phyloP scores from a whole-genome alignment of 2,329 filamentous ascomycete species.

The Fusarium torreyae region DNA sequence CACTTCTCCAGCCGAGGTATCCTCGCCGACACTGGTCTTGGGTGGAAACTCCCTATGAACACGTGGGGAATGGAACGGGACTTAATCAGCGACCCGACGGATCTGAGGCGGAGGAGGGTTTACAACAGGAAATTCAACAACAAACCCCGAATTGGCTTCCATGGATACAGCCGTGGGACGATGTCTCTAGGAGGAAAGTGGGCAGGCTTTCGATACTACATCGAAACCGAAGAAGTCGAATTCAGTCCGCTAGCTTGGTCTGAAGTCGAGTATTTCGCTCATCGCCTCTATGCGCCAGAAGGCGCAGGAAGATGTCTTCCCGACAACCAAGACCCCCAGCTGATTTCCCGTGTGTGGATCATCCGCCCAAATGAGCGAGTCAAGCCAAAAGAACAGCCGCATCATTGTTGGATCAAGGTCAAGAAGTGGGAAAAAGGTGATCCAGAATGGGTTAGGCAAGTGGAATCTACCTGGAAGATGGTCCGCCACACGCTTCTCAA shows the following conservation, averaged over 20 bases:
- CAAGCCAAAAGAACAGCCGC: background rate
- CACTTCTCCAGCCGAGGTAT: background rate
- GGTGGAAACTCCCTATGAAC: background rate
- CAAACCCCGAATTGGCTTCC: background rate
- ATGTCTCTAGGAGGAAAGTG: background rate
- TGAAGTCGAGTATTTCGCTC: background rate
- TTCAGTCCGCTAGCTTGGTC: constrained; percentile 4
- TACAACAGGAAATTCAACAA: background rate
- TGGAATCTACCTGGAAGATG: constrained; percentile 8
- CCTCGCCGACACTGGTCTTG: background rate
- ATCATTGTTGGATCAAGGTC: constrained; percentile 10
- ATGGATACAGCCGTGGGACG: background rate
- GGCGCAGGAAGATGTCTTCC: background rate
- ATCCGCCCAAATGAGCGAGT: background rate
- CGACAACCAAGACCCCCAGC: background rate
- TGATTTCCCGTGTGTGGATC: constrained; percentile 3
- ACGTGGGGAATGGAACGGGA: background rate
- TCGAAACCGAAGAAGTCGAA: background rate
- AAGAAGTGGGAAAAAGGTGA: background rate
- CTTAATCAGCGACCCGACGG: background rate
- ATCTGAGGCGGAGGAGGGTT: background rate
- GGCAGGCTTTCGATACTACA: constrained; percentile 6
- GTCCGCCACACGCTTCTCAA: background rate
- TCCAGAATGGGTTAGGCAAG: background rate
- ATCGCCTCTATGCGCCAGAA: background rate